Evolutionary conservation across 352 stramenopile species (phyloP), one percentile per base, ranked within the genome.

Genomic region (Phytophthora meadii): DNA sequence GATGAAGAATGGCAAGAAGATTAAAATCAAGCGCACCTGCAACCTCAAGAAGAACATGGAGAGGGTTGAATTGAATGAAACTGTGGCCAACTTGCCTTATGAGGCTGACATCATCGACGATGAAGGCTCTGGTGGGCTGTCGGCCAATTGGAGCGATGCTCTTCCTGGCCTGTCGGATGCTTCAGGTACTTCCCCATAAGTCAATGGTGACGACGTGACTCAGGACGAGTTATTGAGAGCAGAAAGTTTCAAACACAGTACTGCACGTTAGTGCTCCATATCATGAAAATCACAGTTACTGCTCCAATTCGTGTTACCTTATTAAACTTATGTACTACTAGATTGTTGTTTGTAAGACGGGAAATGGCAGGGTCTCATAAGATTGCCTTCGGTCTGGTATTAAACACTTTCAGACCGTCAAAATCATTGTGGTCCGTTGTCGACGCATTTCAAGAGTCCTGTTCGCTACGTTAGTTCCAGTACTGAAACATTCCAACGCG

Each of bases 141-240:
- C 44, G 28, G 53, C 54, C n/a, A 48, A 62, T 44, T 54, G 54
- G 54, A 40, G 14, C 17, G 44, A 62, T n/a, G 32, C 40, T 48
- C 44, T 47, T 47, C 28, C 54, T 14, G 14, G 28, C 5, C 22
- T 17, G 15, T n/a, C 15, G 17, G 22, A 30, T 3, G 42, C 7
- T 12, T 45, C 39, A 0, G 39, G 39, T n/a, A 40, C 5, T n/a
- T 42, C 36, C 15, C 11, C 15, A 12, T n/a, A 46, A 34, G 30
- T 34, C 30, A 11, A 12, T 11, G 30, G 10, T 3, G 30, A 11
- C 30, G 30, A 34, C 30, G 8, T 6, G 30, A 22, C 22, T 22
- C 30, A 2, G 30, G 30, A 34, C 6, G 30, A 34, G 8, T 34
- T 34, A 8, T 3, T 34, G 30, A 34, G 27, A 30, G 27, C 27